Evolutionary conservation across 2,329 filamentous ascomycete species (phyloP), one percentile per base, ranked within the genome.

Genomic region (Didymella pomorum): DNA sequence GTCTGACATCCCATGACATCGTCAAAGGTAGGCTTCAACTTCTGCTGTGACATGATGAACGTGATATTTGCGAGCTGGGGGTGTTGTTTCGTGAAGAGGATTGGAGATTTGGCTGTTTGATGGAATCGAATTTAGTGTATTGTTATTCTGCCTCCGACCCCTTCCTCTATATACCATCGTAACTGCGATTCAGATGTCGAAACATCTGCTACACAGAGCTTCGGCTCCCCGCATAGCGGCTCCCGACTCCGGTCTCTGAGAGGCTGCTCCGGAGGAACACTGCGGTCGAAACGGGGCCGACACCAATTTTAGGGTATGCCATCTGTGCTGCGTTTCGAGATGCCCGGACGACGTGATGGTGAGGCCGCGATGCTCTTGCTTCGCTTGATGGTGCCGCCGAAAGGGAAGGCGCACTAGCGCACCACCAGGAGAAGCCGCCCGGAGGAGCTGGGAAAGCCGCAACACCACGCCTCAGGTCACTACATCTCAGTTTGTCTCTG

Each of bases 1-100:
- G 80, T 72, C 58, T 78, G 79, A 69, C 81, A 77, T 48, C 82
- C 82, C 70, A 84, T 79, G 65, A 81, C 81, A 68, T 86, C 74
- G 31, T 76, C 73, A 61, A 75, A 75, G 14, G 71, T 74, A 49
- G 70, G 73, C 65, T 71, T 72, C 52, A 71, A 54, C 43, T 73
- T 62, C 52, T 72, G 66, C 48, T 71, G 64, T 61, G 71, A 65
- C 74, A 76, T 76, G 47, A 42, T 49, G 57, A 42, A 28, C 43
- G n/a, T 25, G 12, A 29, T 39, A 10, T 54, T 12, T 46, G 48
- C 26, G 5, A 23, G 25, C 26, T 50, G 47, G n/a, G n/a, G n/a
- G 23, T 51, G 29, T 37, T 18, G 14, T 9, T n/a, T 39, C 35
- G 20, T 50, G 18, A n/a, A 29, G 18, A 16, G 29, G 8, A 5